A percentile compares a stretch with the other conserved stretches of the same genome.
Conservation (phyloP, 257 asterid genomes). For the Catharanthus roseus region DNA sequence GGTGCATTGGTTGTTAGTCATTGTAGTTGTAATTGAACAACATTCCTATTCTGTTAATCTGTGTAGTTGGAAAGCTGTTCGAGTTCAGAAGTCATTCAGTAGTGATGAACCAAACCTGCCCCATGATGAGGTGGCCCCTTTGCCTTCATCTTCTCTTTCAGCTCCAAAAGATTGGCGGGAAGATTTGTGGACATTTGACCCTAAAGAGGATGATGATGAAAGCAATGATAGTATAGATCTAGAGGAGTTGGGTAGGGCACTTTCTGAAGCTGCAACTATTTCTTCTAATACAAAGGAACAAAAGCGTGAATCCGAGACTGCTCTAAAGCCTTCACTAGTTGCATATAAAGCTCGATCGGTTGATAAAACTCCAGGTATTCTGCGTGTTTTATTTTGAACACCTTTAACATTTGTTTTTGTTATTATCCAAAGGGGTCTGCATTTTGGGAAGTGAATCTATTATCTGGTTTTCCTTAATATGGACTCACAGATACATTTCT, state of each 20-base stretch:
- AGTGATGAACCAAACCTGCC: slow-evolving; percentile 18
- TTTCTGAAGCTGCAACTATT: slow-evolving; percentile 58
- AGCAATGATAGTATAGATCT: slow-evolving; percentile 50
- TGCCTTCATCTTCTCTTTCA: slow-evolving; percentile 32
- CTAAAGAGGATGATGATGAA: slow-evolving; percentile 34
- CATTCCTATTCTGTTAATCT: slow-evolving; percentile 17
- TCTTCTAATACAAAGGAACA: slow-evolving; percentile 38
- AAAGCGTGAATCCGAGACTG: slow-evolving; percentile 27
- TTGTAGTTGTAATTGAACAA: background rate
- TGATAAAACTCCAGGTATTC: slow-evolving; percentile 56
- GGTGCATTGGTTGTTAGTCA: background rate
- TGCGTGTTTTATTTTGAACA: background rate
- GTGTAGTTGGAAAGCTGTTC: slow-evolving; percentile 73
- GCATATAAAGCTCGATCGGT: slow-evolving; percentile 28
- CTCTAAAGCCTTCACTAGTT: slow-evolving; percentile 24
- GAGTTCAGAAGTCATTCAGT: slow-evolving; percentile 59
- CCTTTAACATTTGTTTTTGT: background rate
- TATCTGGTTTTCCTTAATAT: background rate
- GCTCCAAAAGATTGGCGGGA: slow-evolving; percentile 36
- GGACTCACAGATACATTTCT: background rate
- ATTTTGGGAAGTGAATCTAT: background rate
- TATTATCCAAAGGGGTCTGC: background rate
- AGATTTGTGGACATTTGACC: slow-evolving; percentile 46
- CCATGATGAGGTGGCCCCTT: slow-evolving; percentile 23
- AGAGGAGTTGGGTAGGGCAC: slow-evolving; percentile 68